These are phyloP conservation scores for Conticribra guillardii DNA, from an alignment of 108 stramenopile species.

Conservation along the genomic window DNA sequence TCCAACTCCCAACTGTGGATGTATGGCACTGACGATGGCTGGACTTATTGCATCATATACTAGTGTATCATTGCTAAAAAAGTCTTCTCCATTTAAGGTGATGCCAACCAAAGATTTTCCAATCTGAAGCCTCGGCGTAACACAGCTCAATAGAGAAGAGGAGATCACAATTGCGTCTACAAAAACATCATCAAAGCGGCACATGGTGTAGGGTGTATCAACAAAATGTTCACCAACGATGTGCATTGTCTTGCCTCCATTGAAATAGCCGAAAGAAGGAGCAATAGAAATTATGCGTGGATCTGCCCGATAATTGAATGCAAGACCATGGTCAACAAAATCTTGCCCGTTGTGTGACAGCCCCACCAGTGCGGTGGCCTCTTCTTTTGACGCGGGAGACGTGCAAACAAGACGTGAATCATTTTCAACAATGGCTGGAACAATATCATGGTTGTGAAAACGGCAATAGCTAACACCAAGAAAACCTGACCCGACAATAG, in stretches of 20 bases:
- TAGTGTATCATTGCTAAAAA: constrained; percentile 24
- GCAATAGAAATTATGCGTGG: constrained; percentile 32
- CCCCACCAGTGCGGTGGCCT: constrained; percentile 20
- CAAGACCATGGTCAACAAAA: constrained; percentile 1
- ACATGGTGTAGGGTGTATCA: constrained; percentile 12
- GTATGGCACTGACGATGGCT: constrained; percentile 29
- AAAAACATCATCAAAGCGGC: constrained; percentile 28
- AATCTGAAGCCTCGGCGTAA: constrained; percentile 12
- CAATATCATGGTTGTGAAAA: constrained; percentile 26
- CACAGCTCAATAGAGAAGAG: constrained; percentile 22
- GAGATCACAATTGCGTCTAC: constrained; percentile 35
- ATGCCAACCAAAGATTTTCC: constrained; percentile 22
- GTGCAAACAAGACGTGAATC: constrained; percentile 21
- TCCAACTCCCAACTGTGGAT: constrained; percentile 28
- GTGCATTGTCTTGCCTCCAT: constrained; percentile 45
- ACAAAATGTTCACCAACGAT: constrained; percentile 40
- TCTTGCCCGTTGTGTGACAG: constrained; percentile 47
- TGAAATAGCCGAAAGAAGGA: constrained; percentile 42
- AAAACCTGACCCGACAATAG: constrained; percentile 24
- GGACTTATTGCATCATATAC: constrained; percentile 28
- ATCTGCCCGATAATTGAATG: constrained; percentile 37
- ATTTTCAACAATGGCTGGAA: constrained; percentile 14
- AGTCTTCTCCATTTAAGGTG: constrained; percentile 24
- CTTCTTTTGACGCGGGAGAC: constrained; percentile 16
- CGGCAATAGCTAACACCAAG: constrained; percentile 37